phyloP scores from a whole-genome alignment of 2,329 filamentous ascomycete genomes.

The Aspergillus sp. region DNA sequence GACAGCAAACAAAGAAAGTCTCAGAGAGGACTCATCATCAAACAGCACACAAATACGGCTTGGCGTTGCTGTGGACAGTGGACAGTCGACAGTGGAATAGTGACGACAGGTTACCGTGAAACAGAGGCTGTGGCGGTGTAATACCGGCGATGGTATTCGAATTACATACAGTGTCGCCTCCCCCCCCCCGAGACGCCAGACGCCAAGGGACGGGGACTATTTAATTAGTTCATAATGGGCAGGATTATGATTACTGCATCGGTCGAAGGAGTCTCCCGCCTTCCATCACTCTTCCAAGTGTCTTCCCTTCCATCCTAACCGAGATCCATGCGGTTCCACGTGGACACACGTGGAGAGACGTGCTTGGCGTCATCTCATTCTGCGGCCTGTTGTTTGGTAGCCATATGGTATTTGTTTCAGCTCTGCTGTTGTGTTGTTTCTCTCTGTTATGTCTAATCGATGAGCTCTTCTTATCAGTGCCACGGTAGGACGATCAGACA shows the following conservation, averaged over 20 bases:
- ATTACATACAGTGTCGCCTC: too few relatives aligned
- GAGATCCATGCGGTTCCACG: conserved; percentile 34
- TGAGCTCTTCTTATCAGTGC: too few relatives aligned
- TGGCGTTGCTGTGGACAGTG: too few relatives aligned
- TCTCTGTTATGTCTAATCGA: too few relatives aligned
- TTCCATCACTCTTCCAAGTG: conserved; percentile 27
- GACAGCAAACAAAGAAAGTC: conserved; percentile 1
- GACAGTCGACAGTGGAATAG: too few relatives aligned
- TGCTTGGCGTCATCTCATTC: conserved; percentile 7
- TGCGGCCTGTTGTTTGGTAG: too few relatives aligned
- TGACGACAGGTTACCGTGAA: too few relatives aligned
- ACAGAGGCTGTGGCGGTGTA: neutral
- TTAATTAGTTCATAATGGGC: neutral
- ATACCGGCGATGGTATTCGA: too few relatives aligned
- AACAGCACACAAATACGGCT: neutral
- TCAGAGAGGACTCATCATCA: neutral
- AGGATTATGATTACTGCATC: conserved; percentile 7
- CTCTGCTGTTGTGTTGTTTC: neutral
- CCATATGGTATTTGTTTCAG: conserved; percentile 1
- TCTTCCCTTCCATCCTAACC: conserved; percentile 18
- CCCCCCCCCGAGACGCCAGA: too few relatives aligned
- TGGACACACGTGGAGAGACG: conserved; percentile 33
- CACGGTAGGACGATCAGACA: too few relatives aligned
- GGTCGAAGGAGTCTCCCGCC: conserved; percentile 4
- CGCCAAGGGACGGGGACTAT: neutral